Evolutionary conservation across 2,329 filamentous ascomycete species (phyloP), one percentile per base, ranked within the genome.

Genomic region (Amphichorda felina): DNA sequence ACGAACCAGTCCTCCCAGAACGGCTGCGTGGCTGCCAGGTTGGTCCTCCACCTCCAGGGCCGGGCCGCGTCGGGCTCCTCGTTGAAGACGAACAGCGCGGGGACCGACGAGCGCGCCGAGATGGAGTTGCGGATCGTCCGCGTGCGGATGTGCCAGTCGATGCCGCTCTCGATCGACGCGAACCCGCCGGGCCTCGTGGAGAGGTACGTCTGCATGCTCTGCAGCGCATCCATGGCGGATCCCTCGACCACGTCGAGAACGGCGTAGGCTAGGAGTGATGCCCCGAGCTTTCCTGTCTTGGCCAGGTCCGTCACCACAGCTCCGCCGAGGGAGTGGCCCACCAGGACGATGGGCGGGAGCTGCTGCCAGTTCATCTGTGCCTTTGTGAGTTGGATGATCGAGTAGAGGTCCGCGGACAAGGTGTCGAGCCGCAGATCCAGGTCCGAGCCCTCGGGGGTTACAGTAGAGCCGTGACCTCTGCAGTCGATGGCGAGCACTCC

Each of bases 1-100:
- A 75, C 68, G 51, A 95, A 96, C 89, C 89, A 98, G 44, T 77
- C 82, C 55, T 91, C 80, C 89, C 89, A 98, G 56, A 88, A 96
- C 1, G 82, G 77, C 50, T 93, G 82, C 8, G 91, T 96, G 26
- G 75, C 75, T 1, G 70, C 75, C 18, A 96, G 67, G 51, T 95
- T 79, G 3, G 91, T 96, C 44, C 79, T 70, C 91, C 91, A 98
- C 38, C 70, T 70, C 82, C 83, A 93, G 2, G 73, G 68, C 34
- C 69, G 61, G 4, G 45, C 46, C 3, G 46, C 40, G 27, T 59
- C 54, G 5, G 38, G 43, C 18, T 46, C 49, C 52, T 64, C 48
- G 52, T 69, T 54, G 35, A 69, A 60, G 3, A 61, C 64, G 36
- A 96, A 61, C 10, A 98, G 60, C 2, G 80, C 80, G 1, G 91